These are phyloP conservation scores for Sicyos edulis DNA, from an alignment of 306 rosid species.

Conservation along the genomic window DNA sequence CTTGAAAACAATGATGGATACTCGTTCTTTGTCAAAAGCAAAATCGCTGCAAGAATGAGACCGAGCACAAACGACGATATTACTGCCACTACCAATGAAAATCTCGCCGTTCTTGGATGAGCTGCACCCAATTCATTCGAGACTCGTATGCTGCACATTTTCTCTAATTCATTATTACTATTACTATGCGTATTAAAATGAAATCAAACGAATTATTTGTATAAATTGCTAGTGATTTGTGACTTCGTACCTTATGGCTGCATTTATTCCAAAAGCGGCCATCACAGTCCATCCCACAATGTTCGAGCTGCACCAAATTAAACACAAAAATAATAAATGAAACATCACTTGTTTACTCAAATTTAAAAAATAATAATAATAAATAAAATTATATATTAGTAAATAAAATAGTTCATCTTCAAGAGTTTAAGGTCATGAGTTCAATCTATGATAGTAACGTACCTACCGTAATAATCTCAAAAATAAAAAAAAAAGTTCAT, in stretches of 20 bases:
- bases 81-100: slow-evolving; percentile 63
- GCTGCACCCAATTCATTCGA: slow-evolving; percentile 82
- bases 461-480: no score
- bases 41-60: slow-evolving; percentile 29
- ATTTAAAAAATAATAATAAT: no score
- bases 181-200: no score
- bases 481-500: no score
- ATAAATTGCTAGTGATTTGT: no score
- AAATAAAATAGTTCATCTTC: no score
- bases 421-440: no score
- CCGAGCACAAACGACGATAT: slow-evolving; percentile 37
- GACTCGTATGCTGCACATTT: slow-evolving; percentile 66
- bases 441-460: no score
- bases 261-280: slow-evolving; percentile 58
- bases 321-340: not conserved
- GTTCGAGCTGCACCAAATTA: slow-evolving; percentile 47
- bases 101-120: slow-evolving; percentile 80
- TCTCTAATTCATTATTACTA: no score
- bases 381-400: no score
- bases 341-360: no score
- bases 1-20: slow-evolving; percentile 60
- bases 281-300: slow-evolving; percentile 73
- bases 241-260: slow-evolving; percentile 48
- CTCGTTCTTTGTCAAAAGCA: slow-evolving; percentile 28
- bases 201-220: no score